Conservation (phyloP, 1,284 basidiomycete genomes). For the Xerocomus amazonicus region DNA sequence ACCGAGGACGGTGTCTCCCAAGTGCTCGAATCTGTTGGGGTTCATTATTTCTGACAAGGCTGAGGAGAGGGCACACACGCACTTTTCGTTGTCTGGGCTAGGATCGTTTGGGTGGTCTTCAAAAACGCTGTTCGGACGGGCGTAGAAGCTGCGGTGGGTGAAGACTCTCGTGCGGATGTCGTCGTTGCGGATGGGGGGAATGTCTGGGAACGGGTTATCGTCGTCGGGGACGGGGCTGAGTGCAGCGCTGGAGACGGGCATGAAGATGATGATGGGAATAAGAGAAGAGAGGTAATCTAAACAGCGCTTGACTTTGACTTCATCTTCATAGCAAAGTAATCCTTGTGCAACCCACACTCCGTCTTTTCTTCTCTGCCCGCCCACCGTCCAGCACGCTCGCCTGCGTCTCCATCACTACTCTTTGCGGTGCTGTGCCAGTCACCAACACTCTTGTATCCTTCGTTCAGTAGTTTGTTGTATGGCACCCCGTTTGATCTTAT, state of each 20-base stretch:
- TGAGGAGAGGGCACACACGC: background rate
- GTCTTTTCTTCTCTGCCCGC: conserved; percentile 84
- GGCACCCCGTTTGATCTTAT: conserved; percentile 84
- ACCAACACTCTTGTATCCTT: conserved; percentile 93
- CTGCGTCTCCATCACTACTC: conserved; percentile 66
- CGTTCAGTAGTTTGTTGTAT: conserved; percentile 82
- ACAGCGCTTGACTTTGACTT: conserved; percentile 35
- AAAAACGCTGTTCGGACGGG: conserved; percentile 65
- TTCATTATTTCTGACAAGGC: background rate
- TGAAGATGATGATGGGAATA: conserved; percentile 30
- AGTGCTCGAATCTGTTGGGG: conserved; percentile 57
- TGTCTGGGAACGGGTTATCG: conserved; percentile 25
- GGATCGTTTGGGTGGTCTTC: conserved; percentile 67
- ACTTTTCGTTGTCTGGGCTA: conserved; percentile 75
- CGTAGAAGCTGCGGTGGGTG: conserved; percentile 68
- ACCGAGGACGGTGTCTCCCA: conserved; percentile 69
- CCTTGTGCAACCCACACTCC: conserved; percentile 93
- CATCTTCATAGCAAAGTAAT: conserved; percentile 72
- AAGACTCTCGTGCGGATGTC: conserved; percentile 52
- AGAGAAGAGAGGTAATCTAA: background rate
- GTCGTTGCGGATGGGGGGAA: conserved; percentile 19
- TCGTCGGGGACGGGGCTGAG: conserved; percentile 21
- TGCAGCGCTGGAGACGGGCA: background rate
- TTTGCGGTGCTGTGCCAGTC: conserved; percentile 95
- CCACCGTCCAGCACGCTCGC: conserved; percentile 91